Conservation (phyloP, 2,329 filamentous ascomycete species). For the Beauveria caledonica region DNA sequence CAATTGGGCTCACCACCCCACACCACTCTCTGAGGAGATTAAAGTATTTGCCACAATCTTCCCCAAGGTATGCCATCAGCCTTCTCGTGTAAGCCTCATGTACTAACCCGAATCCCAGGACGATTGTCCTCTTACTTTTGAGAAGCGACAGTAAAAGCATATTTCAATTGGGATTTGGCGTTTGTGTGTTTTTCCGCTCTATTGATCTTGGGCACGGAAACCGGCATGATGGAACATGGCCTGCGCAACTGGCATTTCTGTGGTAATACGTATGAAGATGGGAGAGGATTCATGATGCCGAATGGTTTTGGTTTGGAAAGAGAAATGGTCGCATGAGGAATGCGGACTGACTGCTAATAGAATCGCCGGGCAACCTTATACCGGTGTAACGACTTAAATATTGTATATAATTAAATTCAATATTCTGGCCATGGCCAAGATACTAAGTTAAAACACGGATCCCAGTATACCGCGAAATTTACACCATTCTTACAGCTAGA, state of each 20-base stretch:
- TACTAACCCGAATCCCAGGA: slow-evolving; percentile 46
- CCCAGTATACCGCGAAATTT: too few species aligned
- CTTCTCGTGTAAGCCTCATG: slow-evolving; percentile 10
- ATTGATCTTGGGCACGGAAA: not conserved
- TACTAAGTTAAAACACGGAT: not conserved
- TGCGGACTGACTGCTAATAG: not conserved
- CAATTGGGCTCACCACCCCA: slow-evolving; percentile 85
- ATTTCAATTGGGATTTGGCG: not conserved
- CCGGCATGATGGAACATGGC: not conserved
- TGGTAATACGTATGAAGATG: not conserved
- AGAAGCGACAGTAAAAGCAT: slow-evolving; percentile 36
- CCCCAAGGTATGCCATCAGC: slow-evolving; percentile 64
- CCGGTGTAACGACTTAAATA: slow-evolving; percentile 4
- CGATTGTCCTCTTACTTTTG: slow-evolving; percentile 73
- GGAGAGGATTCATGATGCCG: not conserved
- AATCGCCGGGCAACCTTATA: not conserved
- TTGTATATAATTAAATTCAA: slow-evolving; percentile 4
- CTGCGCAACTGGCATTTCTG: not conserved
- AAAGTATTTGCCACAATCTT: slow-evolving; percentile 98
- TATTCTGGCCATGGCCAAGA: not conserved
- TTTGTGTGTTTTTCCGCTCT: not conserved
- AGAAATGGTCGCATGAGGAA: not conserved
- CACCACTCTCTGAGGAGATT: slow-evolving; percentile 81
- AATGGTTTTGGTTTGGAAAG: slow-evolving; percentile 2
- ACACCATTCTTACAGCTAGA: too few species aligned